A percentile compares a stretch with the other conserved stretches of the same genome.
phyloP scores from a whole-genome alignment of 495 filamentous ascomycete genomes.

The Podospora fimiseda region DNA sequence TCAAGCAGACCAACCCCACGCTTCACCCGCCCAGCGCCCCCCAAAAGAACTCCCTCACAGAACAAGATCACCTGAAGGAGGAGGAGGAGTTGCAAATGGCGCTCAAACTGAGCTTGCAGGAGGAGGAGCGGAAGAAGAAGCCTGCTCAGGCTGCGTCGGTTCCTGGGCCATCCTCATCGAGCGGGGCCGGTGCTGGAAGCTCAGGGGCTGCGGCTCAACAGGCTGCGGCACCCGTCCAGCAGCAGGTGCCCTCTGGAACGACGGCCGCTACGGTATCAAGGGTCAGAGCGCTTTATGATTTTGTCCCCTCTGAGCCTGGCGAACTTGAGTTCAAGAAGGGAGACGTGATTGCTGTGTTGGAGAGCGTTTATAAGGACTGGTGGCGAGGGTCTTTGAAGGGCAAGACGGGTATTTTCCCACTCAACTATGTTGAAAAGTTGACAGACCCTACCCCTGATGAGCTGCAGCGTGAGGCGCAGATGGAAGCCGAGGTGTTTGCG shows the following conservation, averaged over 20 bases:
- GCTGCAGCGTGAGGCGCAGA: slow-evolving; percentile 89
- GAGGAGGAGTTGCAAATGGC: slow-evolving; percentile 98
- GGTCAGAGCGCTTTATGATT: slow-evolving; percentile 90
- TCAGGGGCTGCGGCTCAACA: slow-evolving; percentile 19
- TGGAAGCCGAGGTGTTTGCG: slow-evolving; percentile 95
- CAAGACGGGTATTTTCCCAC: slow-evolving; percentile 93
- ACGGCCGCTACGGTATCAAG: slow-evolving; percentile 97
- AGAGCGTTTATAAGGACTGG: slow-evolving; percentile 99
- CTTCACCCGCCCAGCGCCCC: slow-evolving; percentile 89
- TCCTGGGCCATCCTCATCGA: slow-evolving; percentile 31
- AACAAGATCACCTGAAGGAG: slow-evolving; percentile 86
- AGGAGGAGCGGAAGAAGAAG: slow-evolving; percentile 54
- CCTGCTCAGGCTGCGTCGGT: slow-evolving; percentile 13
- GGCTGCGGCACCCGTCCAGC: slow-evolving; percentile 29
- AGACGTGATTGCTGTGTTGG: slow-evolving; percentile 93
- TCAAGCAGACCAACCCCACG: slow-evolving; percentile 82
- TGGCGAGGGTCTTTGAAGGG: slow-evolving; percentile 94
- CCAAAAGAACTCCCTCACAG: slow-evolving; percentile 82
- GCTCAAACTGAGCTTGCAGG: slow-evolving; percentile 82
- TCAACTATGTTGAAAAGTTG: slow-evolving; percentile 98
- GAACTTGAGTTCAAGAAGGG: slow-evolving; percentile 95
- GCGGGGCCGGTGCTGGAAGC: slow-evolving; percentile 5
- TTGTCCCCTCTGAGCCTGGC: slow-evolving; percentile 85
- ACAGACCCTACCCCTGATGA: slow-evolving; percentile 92
- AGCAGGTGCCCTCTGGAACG: slow-evolving; percentile 50